Evolutionary conservation across 2,329 filamentous ascomycete species (phyloP).

Genomic region (Fusarium xyrophilum): DNA sequence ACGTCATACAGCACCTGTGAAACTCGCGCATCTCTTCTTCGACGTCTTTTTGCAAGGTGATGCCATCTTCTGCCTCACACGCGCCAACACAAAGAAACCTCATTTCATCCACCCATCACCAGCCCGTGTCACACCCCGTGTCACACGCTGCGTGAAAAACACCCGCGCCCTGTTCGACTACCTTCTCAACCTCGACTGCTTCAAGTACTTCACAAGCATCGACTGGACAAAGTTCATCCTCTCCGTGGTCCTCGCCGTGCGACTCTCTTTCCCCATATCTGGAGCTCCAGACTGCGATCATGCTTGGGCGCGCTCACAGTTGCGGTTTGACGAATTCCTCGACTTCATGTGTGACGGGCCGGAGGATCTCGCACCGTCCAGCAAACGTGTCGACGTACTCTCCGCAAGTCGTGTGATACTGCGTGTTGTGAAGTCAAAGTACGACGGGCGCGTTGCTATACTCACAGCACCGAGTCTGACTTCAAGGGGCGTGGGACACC

Average conservation of each 20-base stretch:
- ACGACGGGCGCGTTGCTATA: conserved; percentile 49
- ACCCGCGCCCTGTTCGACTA: conserved; percentile 46
- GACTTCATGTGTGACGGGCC: conserved; percentile 44
- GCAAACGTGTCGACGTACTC: conserved; percentile 50
- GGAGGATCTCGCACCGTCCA: conserved; percentile 33
- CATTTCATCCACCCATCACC: conserved; percentile 25
- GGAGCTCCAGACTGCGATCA: conserved; percentile 48
- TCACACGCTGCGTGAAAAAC: conserved; percentile 37
- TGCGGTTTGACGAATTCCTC: conserved; percentile 52
- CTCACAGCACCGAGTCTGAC: conserved; percentile 23
- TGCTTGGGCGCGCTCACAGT: conserved; percentile 47
- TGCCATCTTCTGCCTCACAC: conserved; percentile 43
- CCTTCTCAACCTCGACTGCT: conserved; percentile 42
- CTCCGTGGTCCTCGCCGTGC: conserved; percentile 52
- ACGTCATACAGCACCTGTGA: conserved; percentile 36
- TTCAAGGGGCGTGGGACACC: neutral
- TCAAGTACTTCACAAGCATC: conserved; percentile 49
- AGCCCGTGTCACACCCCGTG: conserved; percentile 33
- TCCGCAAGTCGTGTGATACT: conserved; percentile 57
- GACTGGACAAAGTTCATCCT: conserved; percentile 55
- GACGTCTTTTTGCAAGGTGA: conserved; percentile 52
- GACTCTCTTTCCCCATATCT: conserved; percentile 55
- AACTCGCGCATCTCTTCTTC: conserved; percentile 46
- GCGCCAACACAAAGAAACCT: neutral
- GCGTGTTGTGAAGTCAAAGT: conserved; percentile 55